Percentiles rank a stretch among this genome's conserved stretches.
phyloP scores from a whole-genome alignment of 495 filamentous ascomycete species.

The Tuber umbilicatum region DNA sequence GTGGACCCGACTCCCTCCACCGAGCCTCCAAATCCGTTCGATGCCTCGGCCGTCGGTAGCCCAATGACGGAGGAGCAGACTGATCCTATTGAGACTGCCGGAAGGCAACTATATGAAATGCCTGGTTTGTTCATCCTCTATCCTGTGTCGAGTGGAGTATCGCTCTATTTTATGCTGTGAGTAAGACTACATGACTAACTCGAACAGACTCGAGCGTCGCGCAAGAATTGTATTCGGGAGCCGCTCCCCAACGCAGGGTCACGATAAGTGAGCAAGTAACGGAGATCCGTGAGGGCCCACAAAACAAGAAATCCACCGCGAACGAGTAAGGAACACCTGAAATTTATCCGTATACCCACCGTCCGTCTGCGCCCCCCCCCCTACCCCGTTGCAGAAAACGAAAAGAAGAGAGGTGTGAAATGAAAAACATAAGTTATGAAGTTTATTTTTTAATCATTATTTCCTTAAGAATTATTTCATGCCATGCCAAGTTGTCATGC shows the following conservation, averaged over 20 bases:
- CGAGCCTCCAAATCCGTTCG: slow-evolving; percentile 20
- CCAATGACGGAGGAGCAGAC: slow-evolving; percentile 11
- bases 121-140: slow-evolving; percentile 16
- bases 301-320: neutral
- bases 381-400: neutral
- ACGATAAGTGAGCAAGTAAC: slow-evolving; percentile 22
- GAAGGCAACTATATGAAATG: slow-evolving; percentile 26
- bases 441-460: slow-evolving; percentile 1
- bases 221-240: slow-evolving; percentile 23
- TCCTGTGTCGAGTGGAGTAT: neutral
- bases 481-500: neutral
- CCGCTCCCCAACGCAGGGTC: slow-evolving; percentile 11
- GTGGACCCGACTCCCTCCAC: slow-evolving; percentile 14
- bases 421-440: neutral
- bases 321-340: neutral
- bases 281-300: slow-evolving; percentile 12
- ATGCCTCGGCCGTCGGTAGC: slow-evolving; percentile 11
- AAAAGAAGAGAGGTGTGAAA: neutral
- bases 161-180: neutral
- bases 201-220: slow-evolving; percentile 19
- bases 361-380: neutral
- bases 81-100: slow-evolving; percentile 25
- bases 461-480: neutral
- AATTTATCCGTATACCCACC: neutral
- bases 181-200: neutral